Percentiles rank a stretch among this genome's conserved stretches.
phyloP scores from a whole-genome alignment of 805 yeast species.

The Yarrowia sp. region DNA sequence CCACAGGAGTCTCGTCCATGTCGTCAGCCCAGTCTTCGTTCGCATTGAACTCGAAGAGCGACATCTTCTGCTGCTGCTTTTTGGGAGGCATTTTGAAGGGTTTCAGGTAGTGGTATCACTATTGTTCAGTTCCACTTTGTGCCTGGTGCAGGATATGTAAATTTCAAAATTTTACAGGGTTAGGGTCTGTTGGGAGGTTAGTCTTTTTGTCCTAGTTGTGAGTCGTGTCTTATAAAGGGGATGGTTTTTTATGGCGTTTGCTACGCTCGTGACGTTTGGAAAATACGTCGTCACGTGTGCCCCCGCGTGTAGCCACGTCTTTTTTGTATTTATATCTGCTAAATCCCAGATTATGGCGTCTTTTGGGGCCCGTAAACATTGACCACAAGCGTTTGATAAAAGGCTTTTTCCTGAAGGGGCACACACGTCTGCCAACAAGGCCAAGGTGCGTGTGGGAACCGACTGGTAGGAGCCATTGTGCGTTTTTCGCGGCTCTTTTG shows the following conservation, averaged over 20 bases:
- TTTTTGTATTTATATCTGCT: not conserved
- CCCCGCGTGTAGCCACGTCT: not conserved
- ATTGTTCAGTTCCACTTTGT: not conserved
- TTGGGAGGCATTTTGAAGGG: conserved; percentile 52
- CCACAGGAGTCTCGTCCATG: conserved; percentile 19
- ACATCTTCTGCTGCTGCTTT: conserved; percentile 73
- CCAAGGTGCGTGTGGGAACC: too few species aligned
- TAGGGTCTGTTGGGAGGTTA: conserved; percentile 5
- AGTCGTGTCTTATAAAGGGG: not conserved
- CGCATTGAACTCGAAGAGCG: conserved; percentile 77
- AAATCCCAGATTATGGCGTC: not conserved
- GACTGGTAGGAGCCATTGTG: not conserved
- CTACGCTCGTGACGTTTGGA: not conserved
- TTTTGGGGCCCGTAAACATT: not conserved
- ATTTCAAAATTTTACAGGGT: conserved; percentile 21
- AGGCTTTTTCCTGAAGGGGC: too few species aligned
- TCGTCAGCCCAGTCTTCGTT: conserved; percentile 47
- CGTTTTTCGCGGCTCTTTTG: not conserved
- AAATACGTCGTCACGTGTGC: not conserved
- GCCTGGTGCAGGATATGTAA: conserved; percentile 7
- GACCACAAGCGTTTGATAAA: not conserved
- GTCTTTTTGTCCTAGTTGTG: not conserved
- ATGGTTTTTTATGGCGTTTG: not conserved
- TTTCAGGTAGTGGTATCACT: conserved; percentile 21
- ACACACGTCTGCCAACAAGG: too few species aligned